phyloP scores from a whole-genome alignment of 2,329 filamentous ascomycete genomes.

The Cercospora zeina region DNA sequence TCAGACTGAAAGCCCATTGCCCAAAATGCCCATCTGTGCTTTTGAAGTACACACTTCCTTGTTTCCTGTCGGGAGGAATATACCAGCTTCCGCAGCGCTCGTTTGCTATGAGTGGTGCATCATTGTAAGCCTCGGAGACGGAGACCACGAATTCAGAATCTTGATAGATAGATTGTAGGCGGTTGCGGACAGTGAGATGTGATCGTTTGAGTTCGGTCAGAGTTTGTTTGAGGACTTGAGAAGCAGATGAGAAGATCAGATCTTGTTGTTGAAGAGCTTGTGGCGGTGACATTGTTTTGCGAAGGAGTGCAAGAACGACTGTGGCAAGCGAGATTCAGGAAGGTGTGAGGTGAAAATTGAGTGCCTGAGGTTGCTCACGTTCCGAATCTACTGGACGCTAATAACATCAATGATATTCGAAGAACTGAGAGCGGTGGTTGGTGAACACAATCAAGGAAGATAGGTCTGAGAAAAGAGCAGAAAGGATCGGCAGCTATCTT shows the following conservation, averaged over 20 bases:
- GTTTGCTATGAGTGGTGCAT: conserved; percentile 79
- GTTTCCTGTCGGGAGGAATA: conserved; percentile 64
- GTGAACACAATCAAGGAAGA: too few species aligned
- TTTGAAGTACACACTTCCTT: conserved; percentile 88
- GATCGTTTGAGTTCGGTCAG: conserved; percentile 73
- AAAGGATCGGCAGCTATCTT: too few species aligned
- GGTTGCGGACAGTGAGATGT: conserved; percentile 76
- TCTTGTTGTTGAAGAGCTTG: conserved; percentile 32
- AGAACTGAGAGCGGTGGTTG: too few species aligned
- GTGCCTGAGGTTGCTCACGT: not conserved
- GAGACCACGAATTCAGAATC: conserved; percentile 73
- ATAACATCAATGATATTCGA: too few species aligned
- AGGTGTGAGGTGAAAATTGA: not conserved
- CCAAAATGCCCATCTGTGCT: conserved; percentile 92
- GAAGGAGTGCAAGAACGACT: not conserved
- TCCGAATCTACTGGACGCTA: too few species aligned
- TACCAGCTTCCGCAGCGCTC: conserved; percentile 98
- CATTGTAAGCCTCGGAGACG: conserved; percentile 56
- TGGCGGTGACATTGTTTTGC: not conserved
- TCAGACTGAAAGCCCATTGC: conserved; percentile 85
- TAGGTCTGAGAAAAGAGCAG: too few species aligned
- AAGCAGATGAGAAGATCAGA: conserved; percentile 57
- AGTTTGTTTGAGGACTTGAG: conserved; percentile 67
- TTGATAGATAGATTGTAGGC: conserved; percentile 72
- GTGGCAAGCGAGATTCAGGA: not conserved